These are phyloP conservation scores for Plenodomus biglobosus DNA, from an alignment of 2,329 filamentous ascomycete genomes.

Conservation along the genomic window DNA sequence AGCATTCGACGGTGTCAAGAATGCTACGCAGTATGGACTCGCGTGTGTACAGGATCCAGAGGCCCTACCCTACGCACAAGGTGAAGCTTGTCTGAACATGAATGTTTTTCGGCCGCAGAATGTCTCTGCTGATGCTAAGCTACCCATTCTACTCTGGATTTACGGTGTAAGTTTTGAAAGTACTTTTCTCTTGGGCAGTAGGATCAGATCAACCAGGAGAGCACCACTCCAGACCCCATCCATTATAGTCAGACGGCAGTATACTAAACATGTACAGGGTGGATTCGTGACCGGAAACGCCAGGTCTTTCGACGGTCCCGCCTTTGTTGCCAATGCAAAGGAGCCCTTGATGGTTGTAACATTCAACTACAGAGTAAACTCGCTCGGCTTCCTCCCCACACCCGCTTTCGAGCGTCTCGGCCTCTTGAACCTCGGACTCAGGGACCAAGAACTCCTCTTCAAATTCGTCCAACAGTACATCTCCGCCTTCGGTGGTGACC, in stretches of 20 bases:
- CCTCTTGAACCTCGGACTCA: conserved; percentile 32
- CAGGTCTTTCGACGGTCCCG: conserved; percentile 29
- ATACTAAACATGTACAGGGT: conserved; percentile 6
- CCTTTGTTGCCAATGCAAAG: conserved; percentile 28
- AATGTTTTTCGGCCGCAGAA: conserved; percentile 30
- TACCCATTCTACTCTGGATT: conserved; percentile 36
- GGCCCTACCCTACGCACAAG: conserved; percentile 24
- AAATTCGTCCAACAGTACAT: conserved; percentile 46
- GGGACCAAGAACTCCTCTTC: conserved; percentile 23
- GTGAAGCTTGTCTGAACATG: conserved; percentile 31
- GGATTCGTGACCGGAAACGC: conserved; percentile 24
- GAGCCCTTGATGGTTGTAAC: conserved; percentile 29
- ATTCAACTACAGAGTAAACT: conserved; percentile 34
- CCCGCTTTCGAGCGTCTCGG: conserved; percentile 28
- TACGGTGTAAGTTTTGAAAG: conserved; percentile 22
- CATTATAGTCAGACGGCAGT: neutral
- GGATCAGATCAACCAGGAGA: too few species aligned
- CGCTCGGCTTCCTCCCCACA: conserved; percentile 29
- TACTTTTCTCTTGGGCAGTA: too few species aligned
- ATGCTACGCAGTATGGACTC: conserved; percentile 45
- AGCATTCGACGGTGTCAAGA: conserved; percentile 43
- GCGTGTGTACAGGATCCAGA: conserved; percentile 47
- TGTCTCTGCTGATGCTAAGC: conserved; percentile 13
- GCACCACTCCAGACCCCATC: too few species aligned
- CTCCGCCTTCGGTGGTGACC: conserved; percentile 45